phyloP scores from a whole-genome alignment of 495 filamentous ascomycete species.

The Lepidopterella palustris region DNA sequence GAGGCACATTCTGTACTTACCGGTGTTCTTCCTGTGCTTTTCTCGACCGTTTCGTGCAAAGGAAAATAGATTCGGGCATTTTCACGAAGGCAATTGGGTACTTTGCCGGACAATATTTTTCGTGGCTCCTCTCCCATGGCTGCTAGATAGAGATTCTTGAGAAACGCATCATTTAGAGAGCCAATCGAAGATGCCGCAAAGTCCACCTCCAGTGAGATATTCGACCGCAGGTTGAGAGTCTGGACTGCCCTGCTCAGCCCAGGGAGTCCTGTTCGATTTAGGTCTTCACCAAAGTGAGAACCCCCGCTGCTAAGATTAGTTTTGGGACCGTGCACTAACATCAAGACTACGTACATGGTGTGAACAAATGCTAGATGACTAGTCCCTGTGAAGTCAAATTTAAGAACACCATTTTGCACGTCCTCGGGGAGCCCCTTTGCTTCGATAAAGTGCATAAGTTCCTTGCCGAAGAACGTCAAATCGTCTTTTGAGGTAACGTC shows the following conservation, averaged over 20 bases:
- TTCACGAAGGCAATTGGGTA: constrained; percentile 39
- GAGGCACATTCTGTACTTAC: constrained; percentile 1
- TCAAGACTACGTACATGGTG: constrained; percentile 44
- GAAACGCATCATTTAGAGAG: constrained; percentile 57
- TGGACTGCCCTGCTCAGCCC: constrained; percentile 59
- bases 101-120: constrained; percentile 18
- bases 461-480: constrained; percentile 58
- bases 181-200: constrained; percentile 69
- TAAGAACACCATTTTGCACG: constrained; percentile 52
- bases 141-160: constrained; percentile 67
- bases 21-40: constrained; percentile 52
- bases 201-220: constrained; percentile 36
- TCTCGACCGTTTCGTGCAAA: constrained; percentile 60
- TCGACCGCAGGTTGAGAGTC: constrained; percentile 46
- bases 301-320: constrained; percentile 29
- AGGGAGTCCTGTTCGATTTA: constrained; percentile 60
- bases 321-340: neutral
- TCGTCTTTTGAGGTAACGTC: constrained; percentile 29
- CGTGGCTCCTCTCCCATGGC: constrained; percentile 49
- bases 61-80: constrained; percentile 78
- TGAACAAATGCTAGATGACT: constrained; percentile 69
- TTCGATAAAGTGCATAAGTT: constrained; percentile 63
- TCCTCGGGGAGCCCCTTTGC: constrained; percentile 59
- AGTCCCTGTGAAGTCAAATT: constrained; percentile 72
- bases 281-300: constrained; percentile 45